Base-by-base conservation (phyloP, 2,329 filamentous ascomycete genomes). In the Dactylellina sp. region DNA sequence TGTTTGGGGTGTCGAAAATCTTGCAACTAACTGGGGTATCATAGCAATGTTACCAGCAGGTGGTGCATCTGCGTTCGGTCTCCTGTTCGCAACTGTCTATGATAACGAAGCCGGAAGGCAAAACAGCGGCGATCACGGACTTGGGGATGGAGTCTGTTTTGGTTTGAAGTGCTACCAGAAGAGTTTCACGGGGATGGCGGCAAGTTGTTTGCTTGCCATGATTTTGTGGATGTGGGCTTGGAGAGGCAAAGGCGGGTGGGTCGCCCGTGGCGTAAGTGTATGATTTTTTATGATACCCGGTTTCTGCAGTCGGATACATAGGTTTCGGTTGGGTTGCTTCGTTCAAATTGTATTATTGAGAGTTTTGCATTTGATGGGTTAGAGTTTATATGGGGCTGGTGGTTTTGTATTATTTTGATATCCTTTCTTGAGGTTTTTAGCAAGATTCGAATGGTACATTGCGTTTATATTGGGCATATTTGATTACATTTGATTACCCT, bases 1-100 rank as follows among this genome's bases (percentile, higher is more conserved):
- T 7, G 94, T 99, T 49, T 99, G 95, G 95, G 95, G 95, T 24
- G 93, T 97, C 0, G 93, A 98, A 83, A 99, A 98, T 80, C 98
- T 99, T 80, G 95, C 92, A 68, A 99, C 95, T 0, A 98, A 99
- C 79, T 99, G 94, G 89, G 95, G 95, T 7, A 93, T 98, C 75
- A 89, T 98, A 6, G 93, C 93, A 44, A 95, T 96, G 84, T 89
- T 94, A 65, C 95, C 95, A 1, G 95, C 95, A 0, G 82, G 91
- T 0, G 95, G 94, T 0, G 93, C 94, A 0, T 92, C 92, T 0
- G 85, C 97, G 32, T 99, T 94, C 93, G 92, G 93, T 0, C 81
- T 95, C 0, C 83, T 97, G n/a, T 99, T 98, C 80, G 92, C 91
- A 4, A 86, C 85, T 0, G 88, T 92, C 1, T 96, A 96, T 79